These are phyloP conservation scores for Ophiostoma novo-ulmi DNA, from an alignment of 2,329 filamentous ascomycete genomes.

Conservation along the genomic window DNA sequence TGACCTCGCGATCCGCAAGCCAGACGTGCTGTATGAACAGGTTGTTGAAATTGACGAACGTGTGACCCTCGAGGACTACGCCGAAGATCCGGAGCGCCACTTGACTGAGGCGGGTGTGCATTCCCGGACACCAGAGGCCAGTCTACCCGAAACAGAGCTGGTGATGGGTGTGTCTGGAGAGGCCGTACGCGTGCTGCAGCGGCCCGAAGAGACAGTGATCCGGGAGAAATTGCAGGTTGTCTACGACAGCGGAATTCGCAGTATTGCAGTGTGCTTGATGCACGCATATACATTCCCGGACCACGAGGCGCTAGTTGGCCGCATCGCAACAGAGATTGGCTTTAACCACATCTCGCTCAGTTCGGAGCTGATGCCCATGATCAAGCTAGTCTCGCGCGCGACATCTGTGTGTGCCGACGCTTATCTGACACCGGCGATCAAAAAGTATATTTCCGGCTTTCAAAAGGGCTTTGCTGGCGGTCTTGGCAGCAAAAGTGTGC, in stretches of 20 bases:
- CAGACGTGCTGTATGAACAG: constrained; percentile 76
- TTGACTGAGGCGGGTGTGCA: constrained; percentile 51
- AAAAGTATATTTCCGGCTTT: constrained; percentile 70
- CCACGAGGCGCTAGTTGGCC: constrained; percentile 74
- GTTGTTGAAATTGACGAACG: constrained; percentile 89
- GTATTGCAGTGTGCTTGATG: constrained; percentile 85
- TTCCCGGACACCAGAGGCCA: constrained; percentile 42
- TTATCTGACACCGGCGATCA: constrained; percentile 73
- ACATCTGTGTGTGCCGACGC: constrained; percentile 76
- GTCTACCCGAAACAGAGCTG: constrained; percentile 46
- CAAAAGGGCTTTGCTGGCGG: constrained; percentile 75
- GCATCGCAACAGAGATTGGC: constrained; percentile 71
- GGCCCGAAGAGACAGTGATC: constrained; percentile 55
- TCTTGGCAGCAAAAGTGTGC: constrained; percentile 67
- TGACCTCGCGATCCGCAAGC: constrained; percentile 79
- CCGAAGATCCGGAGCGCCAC: constrained; percentile 70
- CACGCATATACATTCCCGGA: constrained; percentile 87
- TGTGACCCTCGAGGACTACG: constrained; percentile 86
- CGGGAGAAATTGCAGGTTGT: constrained; percentile 59
- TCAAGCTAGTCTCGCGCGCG: constrained; percentile 70
- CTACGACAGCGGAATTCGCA: constrained; percentile 65
- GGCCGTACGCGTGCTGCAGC: constrained; percentile 62
- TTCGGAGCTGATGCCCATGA: constrained; percentile 84
- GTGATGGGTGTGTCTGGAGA: constrained; percentile 71
- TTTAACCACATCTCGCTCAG: constrained; percentile 78